A percentile compares a stretch with the other conserved stretches of the same genome.
Evolutionary conservation across 768 basidiomycete genomes (phyloP).

Genomic region (Suillus variegatus): DNA sequence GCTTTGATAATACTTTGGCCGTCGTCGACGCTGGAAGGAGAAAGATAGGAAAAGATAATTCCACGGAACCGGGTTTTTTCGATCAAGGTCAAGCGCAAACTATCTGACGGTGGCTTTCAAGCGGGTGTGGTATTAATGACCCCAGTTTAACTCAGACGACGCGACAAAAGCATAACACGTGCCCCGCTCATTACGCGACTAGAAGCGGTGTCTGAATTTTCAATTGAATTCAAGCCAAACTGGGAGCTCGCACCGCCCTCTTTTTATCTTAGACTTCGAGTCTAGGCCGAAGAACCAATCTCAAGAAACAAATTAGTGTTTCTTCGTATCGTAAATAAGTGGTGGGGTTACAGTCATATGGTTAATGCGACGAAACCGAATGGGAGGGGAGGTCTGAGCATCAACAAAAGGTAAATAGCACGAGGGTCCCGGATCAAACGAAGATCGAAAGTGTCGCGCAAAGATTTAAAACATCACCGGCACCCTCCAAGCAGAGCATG

Average conservation of each 20-base stretch:
- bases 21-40: slow-evolving; percentile 2
- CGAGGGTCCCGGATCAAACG: neutral
- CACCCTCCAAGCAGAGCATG: neutral
- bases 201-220: neutral
- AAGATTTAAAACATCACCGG: neutral
- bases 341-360: neutral
- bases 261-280: neutral
- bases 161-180: slow-evolving; percentile 5
- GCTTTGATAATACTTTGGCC: slow-evolving; percentile 11
- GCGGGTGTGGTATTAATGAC: neutral
- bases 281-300: neutral
- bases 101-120: neutral
- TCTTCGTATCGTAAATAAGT: neutral
- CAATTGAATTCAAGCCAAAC: slow-evolving; percentile 1
- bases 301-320: neutral
- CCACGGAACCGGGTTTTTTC: slow-evolving; percentile 11
- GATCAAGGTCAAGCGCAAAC: neutral
- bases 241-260: neutral
- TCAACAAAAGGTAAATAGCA: neutral
- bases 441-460: neutral
- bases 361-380: neutral
- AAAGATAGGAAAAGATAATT: slow-evolving; percentile 6
- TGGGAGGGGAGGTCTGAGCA: neutral
- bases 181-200: neutral
- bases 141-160: neutral